phyloP scores from a whole-genome alignment of 768 basidiomycete species.

The Omphalotus guepiniiformis region DNA sequence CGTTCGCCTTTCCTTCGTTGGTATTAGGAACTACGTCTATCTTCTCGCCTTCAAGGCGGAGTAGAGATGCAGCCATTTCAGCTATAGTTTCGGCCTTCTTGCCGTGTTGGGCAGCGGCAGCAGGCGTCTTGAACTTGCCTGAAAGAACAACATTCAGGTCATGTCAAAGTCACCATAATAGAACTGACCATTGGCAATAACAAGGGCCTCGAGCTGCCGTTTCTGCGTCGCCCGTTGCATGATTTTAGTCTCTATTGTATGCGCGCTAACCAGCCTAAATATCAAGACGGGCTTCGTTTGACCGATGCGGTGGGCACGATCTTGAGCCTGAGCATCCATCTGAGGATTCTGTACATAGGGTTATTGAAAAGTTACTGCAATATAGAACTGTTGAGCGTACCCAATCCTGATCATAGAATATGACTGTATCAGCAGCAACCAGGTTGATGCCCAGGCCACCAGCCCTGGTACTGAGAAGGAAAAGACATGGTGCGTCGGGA shows the following conservation, averaged over 20 bases:
- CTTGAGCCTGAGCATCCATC: slow-evolving; percentile 95
- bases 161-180: not conserved
- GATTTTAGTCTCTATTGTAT: slow-evolving; percentile 91
- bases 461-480: slow-evolving; percentile 75
- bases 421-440: slow-evolving; percentile 83
- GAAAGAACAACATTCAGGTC: not conserved
- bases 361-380: not conserved
- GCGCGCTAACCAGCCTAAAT: slow-evolving; percentile 80
- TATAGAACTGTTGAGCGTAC: slow-evolving; percentile 37
- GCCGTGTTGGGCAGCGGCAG: slow-evolving; percentile 38
- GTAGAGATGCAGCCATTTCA: slow-evolving; percentile 74
- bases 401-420: slow-evolving; percentile 94
- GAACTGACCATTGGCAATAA: slow-evolving; percentile 81
- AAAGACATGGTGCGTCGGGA: slow-evolving; percentile 63
- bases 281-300: slow-evolving; percentile 89
- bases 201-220: slow-evolving; percentile 87
- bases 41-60: slow-evolving; percentile 83
- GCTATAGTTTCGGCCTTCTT: slow-evolving; percentile 64
- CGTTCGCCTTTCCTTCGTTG: slow-evolving; percentile 59
- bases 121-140: slow-evolving; percentile 85
- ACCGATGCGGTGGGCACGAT: slow-evolving; percentile 93
- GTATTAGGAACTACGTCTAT: slow-evolving; percentile 81
- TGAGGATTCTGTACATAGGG: slow-evolving; percentile 71
- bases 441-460: slow-evolving; percentile 82
- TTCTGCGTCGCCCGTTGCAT: slow-evolving; percentile 86